These are phyloP conservation scores for Neurospora cerealis DNA, from an alignment of 495 filamentous ascomycete genomes.

Conservation along the genomic window DNA sequence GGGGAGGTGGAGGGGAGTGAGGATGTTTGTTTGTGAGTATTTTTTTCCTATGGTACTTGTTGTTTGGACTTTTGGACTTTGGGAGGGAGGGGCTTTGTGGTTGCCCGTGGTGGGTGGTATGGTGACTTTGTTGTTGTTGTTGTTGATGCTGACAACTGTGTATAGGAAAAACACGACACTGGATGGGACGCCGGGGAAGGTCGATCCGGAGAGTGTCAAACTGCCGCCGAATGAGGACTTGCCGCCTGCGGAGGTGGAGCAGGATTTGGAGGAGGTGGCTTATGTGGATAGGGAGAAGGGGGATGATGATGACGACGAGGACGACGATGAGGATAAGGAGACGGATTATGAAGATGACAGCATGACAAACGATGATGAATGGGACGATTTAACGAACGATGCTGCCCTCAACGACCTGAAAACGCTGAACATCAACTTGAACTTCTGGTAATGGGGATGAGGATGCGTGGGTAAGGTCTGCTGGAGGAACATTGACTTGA, in stretches of 20 bases:
- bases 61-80: too few species aligned
- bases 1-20: conserved; percentile 9
- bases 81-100: too few species aligned
- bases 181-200: conserved; percentile 10
- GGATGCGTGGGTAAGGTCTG: neutral
- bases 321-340: neutral
- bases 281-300: neutral
- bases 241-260: conserved; percentile 8
- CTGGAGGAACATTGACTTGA: neutral
- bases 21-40: conserved; percentile 9
- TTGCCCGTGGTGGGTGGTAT: too few species aligned
- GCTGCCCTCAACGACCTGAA: neutral
- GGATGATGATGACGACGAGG: neutral
- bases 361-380: neutral
- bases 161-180: conserved; percentile 18
- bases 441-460: neutral
- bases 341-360: neutral
- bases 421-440: neutral
- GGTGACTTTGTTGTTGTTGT: too few species aligned
- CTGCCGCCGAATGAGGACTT: conserved; percentile 14
- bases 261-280: conserved; percentile 11
- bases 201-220: conserved; percentile 11
- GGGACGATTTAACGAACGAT: neutral
- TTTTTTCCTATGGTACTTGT: too few species aligned
- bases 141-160: neutral